Base-by-base conservation (phyloP, 495 filamentous ascomycete species). In the Aspergillus nidulans region DNA sequence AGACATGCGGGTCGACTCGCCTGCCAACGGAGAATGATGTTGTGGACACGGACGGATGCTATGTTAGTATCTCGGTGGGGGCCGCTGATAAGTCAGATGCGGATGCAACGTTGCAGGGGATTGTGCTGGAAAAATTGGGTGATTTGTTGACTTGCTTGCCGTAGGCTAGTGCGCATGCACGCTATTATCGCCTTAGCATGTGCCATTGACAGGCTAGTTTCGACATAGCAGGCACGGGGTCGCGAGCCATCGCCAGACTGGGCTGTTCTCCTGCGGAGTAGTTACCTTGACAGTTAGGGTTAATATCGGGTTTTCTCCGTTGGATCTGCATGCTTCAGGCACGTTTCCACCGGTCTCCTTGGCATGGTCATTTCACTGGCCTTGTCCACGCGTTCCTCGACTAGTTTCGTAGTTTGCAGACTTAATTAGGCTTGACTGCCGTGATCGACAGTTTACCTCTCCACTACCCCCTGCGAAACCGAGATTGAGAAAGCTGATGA, bases 61-160 rank as follows among this genome's bases (percentile, higher is more conserved):
- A 73, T 66, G 80, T 76, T 6, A 82, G 79, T 57, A 70, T 89
- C n/a, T 87, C 84, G 51, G 80, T 86, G 1, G 85, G 84, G 2
- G 77, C 83, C 23, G 67, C 59, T 10, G 72, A 77, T 50, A 88
- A 88, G 75, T 67, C 63, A 12, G 82, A 83, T 52, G 83, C 80
- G 5, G 62, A 76, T 58, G 75, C 75, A 28, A 75, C 71, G 15
- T 64, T 74, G 62, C 85, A 89, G 72, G 75, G 57, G 12, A 65
- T 76, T 21, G 81, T 86, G 39, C 53, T 83, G 64, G 60, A 73
- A 10, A 85, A 82, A 64, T 58, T 89, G 57, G 62, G 67, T 13
- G 65, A 68, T 26, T 61, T 87, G 21, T 62, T 88, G 42, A 77
- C 71, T 3, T 73, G 69, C 46, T 44, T 74, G 39, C 53, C 44